These are phyloP conservation scores for Blepharisma undulans DNA, from an alignment of 169 alveolate genomes.

Conservation along the genomic window DNA sequence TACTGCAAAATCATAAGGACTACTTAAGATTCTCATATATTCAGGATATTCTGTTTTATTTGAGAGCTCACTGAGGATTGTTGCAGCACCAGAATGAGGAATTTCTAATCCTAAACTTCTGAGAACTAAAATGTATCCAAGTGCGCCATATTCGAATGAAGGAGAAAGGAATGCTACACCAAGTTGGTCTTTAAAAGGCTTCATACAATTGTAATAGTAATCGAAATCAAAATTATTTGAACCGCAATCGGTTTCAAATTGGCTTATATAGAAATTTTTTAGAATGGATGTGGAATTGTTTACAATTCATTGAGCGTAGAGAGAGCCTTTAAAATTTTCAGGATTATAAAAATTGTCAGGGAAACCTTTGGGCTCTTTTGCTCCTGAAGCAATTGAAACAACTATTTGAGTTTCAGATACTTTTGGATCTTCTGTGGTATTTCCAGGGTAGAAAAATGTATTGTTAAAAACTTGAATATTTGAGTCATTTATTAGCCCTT, in stretches of 20 bases:
- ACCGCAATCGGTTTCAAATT: slow-evolving; percentile 4
- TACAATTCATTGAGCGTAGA: background rate
- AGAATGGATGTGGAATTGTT: background rate
- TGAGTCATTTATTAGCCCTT: background rate
- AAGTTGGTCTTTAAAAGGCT: background rate
- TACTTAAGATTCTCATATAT: background rate
- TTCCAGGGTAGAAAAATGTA: background rate
- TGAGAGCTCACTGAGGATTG: background rate
- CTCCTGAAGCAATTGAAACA: background rate
- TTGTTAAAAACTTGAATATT: background rate
- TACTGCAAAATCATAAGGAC: background rate
- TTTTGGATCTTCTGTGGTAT: background rate
- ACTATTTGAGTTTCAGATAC: background rate
- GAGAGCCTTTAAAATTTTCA: background rate
- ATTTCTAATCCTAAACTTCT: background rate
- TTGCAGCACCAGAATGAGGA: background rate
- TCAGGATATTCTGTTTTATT: background rate
- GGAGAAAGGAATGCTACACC: slow-evolving; percentile 20
- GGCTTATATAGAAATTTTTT: background rate
- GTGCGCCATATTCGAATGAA: background rate
- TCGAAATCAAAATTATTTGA: background rate
- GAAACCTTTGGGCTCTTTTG: background rate
- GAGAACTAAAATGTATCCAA: background rate
- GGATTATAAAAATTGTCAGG: background rate
- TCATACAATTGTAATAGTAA: background rate